Percentiles rank a stretch among this genome's conserved stretches.
These are phyloP conservation scores for Tuber microsphaerosporum DNA, from an alignment of 495 filamentous ascomycete genomes.

Conservation along the genomic window DNA sequence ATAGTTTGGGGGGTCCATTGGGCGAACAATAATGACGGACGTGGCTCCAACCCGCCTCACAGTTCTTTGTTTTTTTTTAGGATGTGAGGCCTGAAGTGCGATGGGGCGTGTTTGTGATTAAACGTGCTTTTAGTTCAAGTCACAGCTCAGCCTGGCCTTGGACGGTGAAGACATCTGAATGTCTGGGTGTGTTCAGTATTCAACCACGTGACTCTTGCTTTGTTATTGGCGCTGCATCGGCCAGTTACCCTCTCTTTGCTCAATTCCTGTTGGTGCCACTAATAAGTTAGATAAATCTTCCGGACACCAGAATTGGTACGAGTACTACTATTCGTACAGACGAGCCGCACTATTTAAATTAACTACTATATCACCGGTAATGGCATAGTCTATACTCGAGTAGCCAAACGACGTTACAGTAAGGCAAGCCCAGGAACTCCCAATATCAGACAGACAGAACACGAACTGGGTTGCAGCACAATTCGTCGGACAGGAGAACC, in stretches of 20 bases:
- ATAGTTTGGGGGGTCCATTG: not conserved
- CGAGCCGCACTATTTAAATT: too few relatives aligned
- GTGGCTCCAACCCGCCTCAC: not conserved
- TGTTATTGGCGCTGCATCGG: not conserved
- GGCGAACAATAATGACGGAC: not conserved
- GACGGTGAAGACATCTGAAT: not conserved
- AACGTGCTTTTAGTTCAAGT: not conserved
- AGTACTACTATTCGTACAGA: too few relatives aligned
- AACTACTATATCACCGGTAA: too few relatives aligned
- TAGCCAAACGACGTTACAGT: too few relatives aligned
- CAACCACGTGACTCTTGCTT: not conserved
- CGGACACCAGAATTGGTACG: too few relatives aligned
- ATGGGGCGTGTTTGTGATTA: not conserved
- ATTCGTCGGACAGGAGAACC: too few relatives aligned
- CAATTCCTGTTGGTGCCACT: too few relatives aligned
- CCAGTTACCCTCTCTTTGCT: not conserved
- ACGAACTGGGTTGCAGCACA: too few relatives aligned
- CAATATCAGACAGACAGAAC: too few relatives aligned
- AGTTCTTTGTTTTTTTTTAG: not conserved
- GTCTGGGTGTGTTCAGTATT: not conserved
- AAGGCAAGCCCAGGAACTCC: too few relatives aligned
- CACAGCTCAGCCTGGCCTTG: not conserved
- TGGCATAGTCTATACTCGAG: too few relatives aligned
- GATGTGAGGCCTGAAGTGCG: not conserved
- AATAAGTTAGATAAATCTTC: too few relatives aligned